Conservation (phyloP, 2,329 filamentous ascomycete genomes). For the Lojkania enalia region DNA sequence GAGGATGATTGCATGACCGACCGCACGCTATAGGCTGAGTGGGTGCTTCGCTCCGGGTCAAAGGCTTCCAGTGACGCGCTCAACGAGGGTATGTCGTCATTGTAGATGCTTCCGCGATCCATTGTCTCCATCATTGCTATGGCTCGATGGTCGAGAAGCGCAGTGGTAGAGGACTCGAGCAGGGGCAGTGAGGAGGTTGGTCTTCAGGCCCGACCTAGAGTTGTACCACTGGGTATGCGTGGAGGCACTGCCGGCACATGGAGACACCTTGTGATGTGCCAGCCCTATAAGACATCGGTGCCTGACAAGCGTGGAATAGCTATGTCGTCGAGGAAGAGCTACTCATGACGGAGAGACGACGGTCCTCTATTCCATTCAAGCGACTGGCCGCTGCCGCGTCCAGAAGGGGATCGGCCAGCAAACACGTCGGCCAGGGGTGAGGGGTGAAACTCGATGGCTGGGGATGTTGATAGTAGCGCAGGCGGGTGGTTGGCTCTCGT, state of each 20-base stretch:
- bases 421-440: conserved; percentile 26
- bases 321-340: conserved; percentile 11
- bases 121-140: conserved; percentile 33
- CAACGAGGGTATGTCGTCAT: conserved; percentile 44
- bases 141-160: conserved; percentile 10
- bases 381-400: conserved; percentile 11
- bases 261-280: conserved; percentile 39
- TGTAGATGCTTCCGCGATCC: conserved; percentile 41
- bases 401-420: conserved; percentile 22
- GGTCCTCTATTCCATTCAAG: conserved; percentile 14
- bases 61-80: conserved; percentile 45
- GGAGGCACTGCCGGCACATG: conserved; percentile 36
- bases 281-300: conserved; percentile 32
- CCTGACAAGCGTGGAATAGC: conserved; percentile 22
- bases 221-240: conserved; percentile 26
- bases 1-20: conserved; percentile 63
- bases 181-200: conserved; percentile 24
- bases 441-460: conserved; percentile 38
- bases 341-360: conserved; percentile 14
- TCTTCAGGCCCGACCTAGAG: conserved; percentile 18
- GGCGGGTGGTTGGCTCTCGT: conserved; percentile 26
- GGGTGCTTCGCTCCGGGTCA: conserved; percentile 42
- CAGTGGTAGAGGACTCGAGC: conserved; percentile 10
- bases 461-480: conserved; percentile 16
- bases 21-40: conserved; percentile 53